Conservation (phyloP, 108 stramenopile species). For the Licmophora abbreviata region DNA sequence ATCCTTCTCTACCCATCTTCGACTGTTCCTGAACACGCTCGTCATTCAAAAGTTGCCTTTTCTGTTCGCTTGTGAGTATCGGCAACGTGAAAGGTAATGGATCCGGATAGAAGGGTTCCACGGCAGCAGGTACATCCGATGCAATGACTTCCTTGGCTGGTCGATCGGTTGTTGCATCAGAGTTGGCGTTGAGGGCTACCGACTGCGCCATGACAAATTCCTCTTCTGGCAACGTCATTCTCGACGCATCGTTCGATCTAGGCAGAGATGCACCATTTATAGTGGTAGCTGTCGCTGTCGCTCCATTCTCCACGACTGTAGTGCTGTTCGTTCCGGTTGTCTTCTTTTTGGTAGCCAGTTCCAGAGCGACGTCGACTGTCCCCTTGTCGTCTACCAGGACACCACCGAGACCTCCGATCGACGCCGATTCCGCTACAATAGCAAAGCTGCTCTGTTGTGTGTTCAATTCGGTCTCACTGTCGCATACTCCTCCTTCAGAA, state of each 20-base stretch:
- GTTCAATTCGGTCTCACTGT: background rate
- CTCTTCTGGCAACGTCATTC: no score
- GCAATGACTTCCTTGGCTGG: slow-evolving; percentile 44
- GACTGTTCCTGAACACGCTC: slow-evolving; percentile 77
- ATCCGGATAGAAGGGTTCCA: no score
- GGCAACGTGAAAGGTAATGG: slow-evolving; percentile 75
- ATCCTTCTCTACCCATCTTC: slow-evolving; percentile 81
- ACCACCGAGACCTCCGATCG: slow-evolving; percentile 41
- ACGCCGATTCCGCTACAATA: slow-evolving; percentile 49
- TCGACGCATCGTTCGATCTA: background rate
- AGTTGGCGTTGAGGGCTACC: background rate
- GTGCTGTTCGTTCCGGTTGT: slow-evolving; percentile 7
- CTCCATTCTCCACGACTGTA: slow-evolving; percentile 4
- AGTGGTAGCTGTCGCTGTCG: slow-evolving; percentile 1
- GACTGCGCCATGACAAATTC: slow-evolving; percentile 3
- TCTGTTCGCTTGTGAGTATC: slow-evolving; percentile 38
- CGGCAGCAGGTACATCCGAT: slow-evolving; percentile 41
- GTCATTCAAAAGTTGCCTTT: slow-evolving; percentile 27
- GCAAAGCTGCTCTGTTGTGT: slow-evolving; percentile 13
- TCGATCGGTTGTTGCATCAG: slow-evolving; percentile 10
- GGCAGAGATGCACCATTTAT: slow-evolving; percentile 1
- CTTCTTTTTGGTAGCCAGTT: slow-evolving; percentile 5
- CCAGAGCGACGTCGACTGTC: slow-evolving; percentile 18
- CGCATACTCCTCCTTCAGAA: slow-evolving; percentile 9
- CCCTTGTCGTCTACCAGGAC: slow-evolving; percentile 18